Evolutionary conservation across 2,329 filamentous ascomycete species (phyloP).

Genomic region (Phialophora chinensis): DNA sequence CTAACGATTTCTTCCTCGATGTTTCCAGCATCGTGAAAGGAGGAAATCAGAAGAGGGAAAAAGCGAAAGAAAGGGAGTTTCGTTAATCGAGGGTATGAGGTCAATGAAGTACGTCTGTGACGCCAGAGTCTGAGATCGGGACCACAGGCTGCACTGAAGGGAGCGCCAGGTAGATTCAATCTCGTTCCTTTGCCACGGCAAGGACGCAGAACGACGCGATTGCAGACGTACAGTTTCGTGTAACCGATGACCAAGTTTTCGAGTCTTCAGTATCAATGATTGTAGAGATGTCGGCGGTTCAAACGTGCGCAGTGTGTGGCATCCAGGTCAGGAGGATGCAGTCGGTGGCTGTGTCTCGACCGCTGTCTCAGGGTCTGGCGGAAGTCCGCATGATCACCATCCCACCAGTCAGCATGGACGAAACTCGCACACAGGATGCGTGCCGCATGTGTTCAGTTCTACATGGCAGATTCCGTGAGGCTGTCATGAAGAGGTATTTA

Average conservation of each 20-base stretch:
- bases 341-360: background rate
- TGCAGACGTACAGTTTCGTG: background rate
- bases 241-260: constrained; percentile 4
- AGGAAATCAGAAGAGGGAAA: constrained; percentile 23
- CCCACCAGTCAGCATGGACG: constrained; percentile 14
- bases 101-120: constrained; percentile 28
- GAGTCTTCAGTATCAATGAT: background rate
- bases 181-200: background rate
- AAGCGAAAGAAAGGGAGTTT: constrained; percentile 30
- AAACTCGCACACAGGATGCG: background rate
- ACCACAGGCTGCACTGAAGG: constrained; percentile 21
- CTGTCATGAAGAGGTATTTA: background rate
- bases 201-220: background rate
- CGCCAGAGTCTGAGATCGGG: constrained; percentile 23
- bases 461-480: background rate
- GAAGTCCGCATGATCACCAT: constrained; percentile 22
- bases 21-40: constrained; percentile 49
- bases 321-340: background rate
- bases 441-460: background rate
- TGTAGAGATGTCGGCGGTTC: background rate
- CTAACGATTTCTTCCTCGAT: constrained; percentile 50
- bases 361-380: constrained; percentile 12
- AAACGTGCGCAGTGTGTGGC: background rate
- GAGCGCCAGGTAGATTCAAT: constrained; percentile 9
- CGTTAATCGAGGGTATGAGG: constrained; percentile 21